Conservation (phyloP, 352 stramenopile genomes). For the Globisporangium acanthophoron region DNA sequence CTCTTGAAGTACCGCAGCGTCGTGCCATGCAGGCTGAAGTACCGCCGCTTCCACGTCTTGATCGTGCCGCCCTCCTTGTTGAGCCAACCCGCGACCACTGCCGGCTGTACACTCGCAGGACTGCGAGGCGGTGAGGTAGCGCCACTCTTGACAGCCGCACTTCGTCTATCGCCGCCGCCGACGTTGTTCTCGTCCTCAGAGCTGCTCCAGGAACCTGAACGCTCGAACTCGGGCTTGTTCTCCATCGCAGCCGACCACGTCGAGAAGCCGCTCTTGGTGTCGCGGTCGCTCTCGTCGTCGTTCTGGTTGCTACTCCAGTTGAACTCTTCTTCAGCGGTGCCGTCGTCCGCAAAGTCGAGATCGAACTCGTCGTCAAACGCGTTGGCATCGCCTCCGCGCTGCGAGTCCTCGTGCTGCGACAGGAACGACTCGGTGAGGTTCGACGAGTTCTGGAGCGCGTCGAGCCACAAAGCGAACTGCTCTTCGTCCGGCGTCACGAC, state of each 20-base stretch:
- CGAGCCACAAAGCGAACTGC: constrained; percentile 50
- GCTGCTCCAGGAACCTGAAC: constrained; percentile 33
- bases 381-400: constrained; percentile 1
- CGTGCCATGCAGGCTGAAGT: constrained; percentile 64
- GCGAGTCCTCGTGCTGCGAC: constrained; percentile 25
- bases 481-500: constrained; percentile 50
- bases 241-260: constrained; percentile 65
- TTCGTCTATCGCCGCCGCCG: constrained; percentile 2
- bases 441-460: constrained; percentile 42
- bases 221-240: constrained; percentile 21
- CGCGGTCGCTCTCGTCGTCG: constrained; percentile 20
- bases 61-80: constrained; percentile 56
- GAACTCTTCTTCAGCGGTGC: constrained; percentile 13
- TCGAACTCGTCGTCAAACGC: constrained; percentile 57
- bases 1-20: constrained; percentile 80
- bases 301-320: constrained; percentile 32
- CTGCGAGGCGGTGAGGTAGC: not conserved
- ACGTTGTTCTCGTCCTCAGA: constrained; percentile 9
- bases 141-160: not conserved
- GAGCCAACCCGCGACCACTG: constrained; percentile 54
- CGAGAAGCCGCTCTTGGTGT: constrained; percentile 26
- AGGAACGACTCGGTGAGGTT: constrained; percentile 64
- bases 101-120: not conserved
- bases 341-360: constrained; percentile 25
- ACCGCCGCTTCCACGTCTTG: constrained; percentile 72